A percentile compares a stretch with the other conserved stretches of the same genome.
These are phyloP conservation scores for Phytophthora colocasiae DNA, from an alignment of 352 stramenopile genomes.

Conservation along the genomic window DNA sequence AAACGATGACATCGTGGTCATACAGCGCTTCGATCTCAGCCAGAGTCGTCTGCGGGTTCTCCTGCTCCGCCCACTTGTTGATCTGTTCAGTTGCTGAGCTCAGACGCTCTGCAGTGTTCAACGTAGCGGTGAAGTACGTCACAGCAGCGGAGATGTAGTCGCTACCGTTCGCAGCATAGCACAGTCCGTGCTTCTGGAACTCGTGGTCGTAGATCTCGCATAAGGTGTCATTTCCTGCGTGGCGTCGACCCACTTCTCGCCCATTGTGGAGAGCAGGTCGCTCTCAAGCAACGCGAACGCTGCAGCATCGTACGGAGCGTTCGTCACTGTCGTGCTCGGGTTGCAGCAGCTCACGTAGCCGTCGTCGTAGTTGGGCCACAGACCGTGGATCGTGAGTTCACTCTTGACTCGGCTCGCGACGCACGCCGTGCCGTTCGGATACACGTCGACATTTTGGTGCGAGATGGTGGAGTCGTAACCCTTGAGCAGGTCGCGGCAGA, in stretches of 20 bases:
- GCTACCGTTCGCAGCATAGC: slow-evolving; percentile 58
- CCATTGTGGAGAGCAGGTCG: slow-evolving; percentile 64
- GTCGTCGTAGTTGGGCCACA: slow-evolving; percentile 84
- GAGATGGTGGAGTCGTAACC: slow-evolving; percentile 79
- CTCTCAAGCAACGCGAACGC: slow-evolving; percentile 54
- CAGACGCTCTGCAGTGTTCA: slow-evolving; percentile 54
- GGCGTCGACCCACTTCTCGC: slow-evolving; percentile 70
- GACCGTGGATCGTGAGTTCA: slow-evolving; percentile 76
- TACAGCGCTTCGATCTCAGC: slow-evolving; percentile 55
- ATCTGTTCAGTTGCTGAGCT: slow-evolving; percentile 51
- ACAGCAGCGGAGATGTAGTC: slow-evolving; percentile 57
- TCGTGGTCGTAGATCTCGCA: slow-evolving; percentile 89
- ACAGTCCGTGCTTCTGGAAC: slow-evolving; percentile 87
- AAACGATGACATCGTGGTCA: slow-evolving; percentile 59
- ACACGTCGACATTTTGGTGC: slow-evolving; percentile 78
- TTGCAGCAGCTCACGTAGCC: slow-evolving; percentile 82
- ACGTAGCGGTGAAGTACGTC: slow-evolving; percentile 67
- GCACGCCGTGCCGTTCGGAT: slow-evolving; percentile 64
- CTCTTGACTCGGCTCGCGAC: slow-evolving; percentile 49
- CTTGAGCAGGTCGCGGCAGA: slow-evolving; percentile 75
- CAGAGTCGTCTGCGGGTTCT: slow-evolving; percentile 37
- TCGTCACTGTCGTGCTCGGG: slow-evolving; percentile 57
- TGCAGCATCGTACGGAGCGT: slow-evolving; percentile 65
- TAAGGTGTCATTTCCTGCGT: slow-evolving; percentile 63
- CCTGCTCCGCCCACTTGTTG: slow-evolving; percentile 50